Evolutionary conservation across 345 rosid species (phyloP), one percentile per base, ranked within the genome.

Genomic region (Noccaea bulbosa): DNA sequence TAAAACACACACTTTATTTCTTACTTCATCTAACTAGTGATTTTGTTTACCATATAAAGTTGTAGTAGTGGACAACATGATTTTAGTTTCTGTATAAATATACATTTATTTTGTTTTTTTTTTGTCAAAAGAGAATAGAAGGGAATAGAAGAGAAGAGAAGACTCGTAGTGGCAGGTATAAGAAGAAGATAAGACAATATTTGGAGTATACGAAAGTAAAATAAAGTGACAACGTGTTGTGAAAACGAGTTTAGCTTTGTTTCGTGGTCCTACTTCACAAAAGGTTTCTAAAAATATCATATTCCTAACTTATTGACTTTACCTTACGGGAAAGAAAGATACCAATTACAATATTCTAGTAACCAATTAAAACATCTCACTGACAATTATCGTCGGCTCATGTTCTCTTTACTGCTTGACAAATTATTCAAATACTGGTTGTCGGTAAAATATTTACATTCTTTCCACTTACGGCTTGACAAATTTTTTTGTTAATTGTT

Each of bases 191-290:
- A 37, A 37, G 39, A 37, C 39, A 15, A 32, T 11, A 46, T 12
- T 38, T 49, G 37, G 6, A 3, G 5, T 11, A 2, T 4, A 37
- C 35, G 6, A 3, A 16, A 47, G 35, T 0, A 8, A 0, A 4
- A 32, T 15, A 72, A 5, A 34, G 30, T 7, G 62, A 45, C 57
- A 54, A 64, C 62, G 24, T 62, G 64, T 22, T 32, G 39, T 37
- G 40, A 37, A 37, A 2, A 10, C 9, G 40, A 35, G 45, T 55
- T 14, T 11, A 62, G 33, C 67, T 50, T 72, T 54, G 70, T 53
- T 62, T 9, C n/a, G n/a, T 30, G 60, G 61, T 61, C 75, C 60
- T 32, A 60, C 51, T 50, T 61, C 52, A 33, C 30, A 7, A 52
- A 44, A 17, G 15, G 32, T 27, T 30, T 8, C 62, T 11, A 14